Percentiles rank a stretch among this genome's conserved stretches.
Evolutionary conservation across 164 flowering plant genomes (phyloP).

Genomic region (Protea cynaroides): DNA sequence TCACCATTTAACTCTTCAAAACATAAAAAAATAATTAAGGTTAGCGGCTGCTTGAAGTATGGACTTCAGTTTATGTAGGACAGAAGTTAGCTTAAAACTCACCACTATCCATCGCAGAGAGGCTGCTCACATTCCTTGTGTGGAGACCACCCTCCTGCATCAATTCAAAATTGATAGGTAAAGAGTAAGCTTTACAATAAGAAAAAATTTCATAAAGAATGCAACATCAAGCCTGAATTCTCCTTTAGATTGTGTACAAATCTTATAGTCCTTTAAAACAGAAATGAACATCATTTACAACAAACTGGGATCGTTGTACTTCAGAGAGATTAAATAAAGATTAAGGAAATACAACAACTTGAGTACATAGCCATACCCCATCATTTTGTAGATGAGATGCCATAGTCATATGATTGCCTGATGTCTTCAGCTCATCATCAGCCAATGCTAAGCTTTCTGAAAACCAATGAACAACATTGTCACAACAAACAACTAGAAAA

Average conservation of each 20-base stretch:
- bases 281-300: too few relatives aligned
- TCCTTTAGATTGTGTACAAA: too few relatives aligned
- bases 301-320: neutral
- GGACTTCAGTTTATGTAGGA: neutral
- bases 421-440: conserved; percentile 30
- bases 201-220: neutral
- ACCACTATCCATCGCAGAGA: conserved; percentile 87
- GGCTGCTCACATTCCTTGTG: conserved; percentile 69
- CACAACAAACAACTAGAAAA: neutral
- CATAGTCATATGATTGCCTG: conserved; percentile 31
- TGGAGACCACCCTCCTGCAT: conserved; percentile 62
- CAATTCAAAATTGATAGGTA: conserved; percentile 10
- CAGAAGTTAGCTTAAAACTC: conserved; percentile 14
- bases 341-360: neutral
- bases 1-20: conserved; percentile 66
- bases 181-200: conserved; percentile 4
- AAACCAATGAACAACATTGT: neutral
- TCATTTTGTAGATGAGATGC: conserved; percentile 37
- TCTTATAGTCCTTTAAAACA: too few relatives aligned
- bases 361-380: conserved; percentile 35
- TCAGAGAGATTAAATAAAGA: neutral
- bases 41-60: neutral
- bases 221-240: neutral
- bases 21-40: conserved; percentile 3
- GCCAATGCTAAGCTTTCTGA: conserved; percentile 32